A percentile compares a stretch with the other conserved stretches of the same genome.
phyloP scores from a whole-genome alignment of 2,329 filamentous ascomycete genomes.

The Xylaria polymorpha region DNA sequence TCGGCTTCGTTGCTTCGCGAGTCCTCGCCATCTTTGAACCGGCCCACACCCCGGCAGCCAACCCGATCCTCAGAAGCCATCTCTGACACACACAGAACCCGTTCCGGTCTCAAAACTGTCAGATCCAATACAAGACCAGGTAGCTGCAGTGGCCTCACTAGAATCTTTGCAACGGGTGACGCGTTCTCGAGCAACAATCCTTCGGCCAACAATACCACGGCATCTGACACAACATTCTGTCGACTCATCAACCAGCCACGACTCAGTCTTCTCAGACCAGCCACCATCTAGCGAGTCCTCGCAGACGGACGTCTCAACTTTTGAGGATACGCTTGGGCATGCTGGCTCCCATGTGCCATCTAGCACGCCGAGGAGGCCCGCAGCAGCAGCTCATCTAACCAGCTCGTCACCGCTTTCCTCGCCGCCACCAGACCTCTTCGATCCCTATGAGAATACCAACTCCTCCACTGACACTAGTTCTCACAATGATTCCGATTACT shows the following conservation, averaged over 20 bases:
- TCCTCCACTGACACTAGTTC: conserved; percentile 55
- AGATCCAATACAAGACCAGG: conserved; percentile 4
- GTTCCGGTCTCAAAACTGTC: not conserved
- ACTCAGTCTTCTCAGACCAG: conserved; percentile 44
- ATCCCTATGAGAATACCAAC: conserved; percentile 57
- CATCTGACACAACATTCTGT: conserved; percentile 43
- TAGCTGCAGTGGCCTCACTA: conserved; percentile 3
- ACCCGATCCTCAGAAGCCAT: not conserved
- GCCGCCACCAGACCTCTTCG: conserved; percentile 64
- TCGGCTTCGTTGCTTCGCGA: conserved; percentile 9
- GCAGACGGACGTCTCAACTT: conserved; percentile 45
- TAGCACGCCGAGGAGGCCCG: conserved; percentile 43
- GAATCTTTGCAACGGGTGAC: conserved; percentile 41
- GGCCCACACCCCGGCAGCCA: not conserved
- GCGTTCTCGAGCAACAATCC: conserved; percentile 40
- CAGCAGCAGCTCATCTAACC: conserved; percentile 41
- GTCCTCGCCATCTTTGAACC: not conserved
- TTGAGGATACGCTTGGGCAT: conserved; percentile 10
- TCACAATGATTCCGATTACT: conserved; percentile 52
- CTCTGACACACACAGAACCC: not conserved
- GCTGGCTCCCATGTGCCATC: conserved; percentile 38
- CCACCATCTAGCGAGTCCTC: conserved; percentile 44
- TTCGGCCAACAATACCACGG: conserved; percentile 42
- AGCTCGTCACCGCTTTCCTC: conserved; percentile 69
- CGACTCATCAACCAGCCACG: conserved; percentile 44